A percentile compares a stretch with the other conserved stretches of the same genome.
Evolutionary conservation across 176 grass and related monocot genomes (phyloP).

Genomic region (Cymbopogon citratus): DNA sequence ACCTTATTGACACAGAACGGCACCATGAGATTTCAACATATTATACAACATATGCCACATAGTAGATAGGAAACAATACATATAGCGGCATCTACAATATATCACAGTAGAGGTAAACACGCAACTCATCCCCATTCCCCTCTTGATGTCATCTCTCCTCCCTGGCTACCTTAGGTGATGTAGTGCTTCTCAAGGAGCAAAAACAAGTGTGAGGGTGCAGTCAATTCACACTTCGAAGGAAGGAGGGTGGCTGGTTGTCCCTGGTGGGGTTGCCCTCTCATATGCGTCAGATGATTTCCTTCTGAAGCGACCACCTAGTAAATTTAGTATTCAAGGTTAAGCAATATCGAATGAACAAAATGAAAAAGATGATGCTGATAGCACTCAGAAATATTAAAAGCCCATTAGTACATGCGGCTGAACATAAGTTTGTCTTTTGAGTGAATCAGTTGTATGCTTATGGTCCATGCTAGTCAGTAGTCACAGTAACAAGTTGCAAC

Average conservation of each 20-base stretch:
- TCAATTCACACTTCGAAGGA: conserved; percentile 61
- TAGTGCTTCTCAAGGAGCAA: conserved; percentile 35
- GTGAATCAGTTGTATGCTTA: not conserved
- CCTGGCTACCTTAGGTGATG: conserved; percentile 7
- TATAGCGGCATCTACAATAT: conserved; percentile 24
- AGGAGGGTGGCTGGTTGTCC: conserved; percentile 40
- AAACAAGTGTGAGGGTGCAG: conserved; percentile 9
- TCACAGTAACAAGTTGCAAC: too few relatives aligned
- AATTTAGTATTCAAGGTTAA: conserved; percentile 7
- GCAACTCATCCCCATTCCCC: not conserved
- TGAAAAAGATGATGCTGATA: not conserved
- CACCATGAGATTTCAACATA: not conserved
- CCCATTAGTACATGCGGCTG: not conserved
- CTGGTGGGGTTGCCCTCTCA: conserved; percentile 42
- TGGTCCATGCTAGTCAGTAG: not conserved
- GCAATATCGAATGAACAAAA: not conserved
- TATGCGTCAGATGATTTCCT: conserved; percentile 94
- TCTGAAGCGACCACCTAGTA: conserved; percentile 68
- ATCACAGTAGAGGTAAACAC: conserved; percentile 23
- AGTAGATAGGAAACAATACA: not conserved
- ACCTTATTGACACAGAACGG: conserved; percentile 12
- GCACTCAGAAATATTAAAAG: not conserved
- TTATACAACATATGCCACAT: not conserved
- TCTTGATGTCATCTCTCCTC: conserved; percentile 13
- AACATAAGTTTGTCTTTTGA: not conserved